Evolutionary conservation across 371 early-diverging fungal species (phyloP).

Genomic region (Mucor plumbeus): DNA sequence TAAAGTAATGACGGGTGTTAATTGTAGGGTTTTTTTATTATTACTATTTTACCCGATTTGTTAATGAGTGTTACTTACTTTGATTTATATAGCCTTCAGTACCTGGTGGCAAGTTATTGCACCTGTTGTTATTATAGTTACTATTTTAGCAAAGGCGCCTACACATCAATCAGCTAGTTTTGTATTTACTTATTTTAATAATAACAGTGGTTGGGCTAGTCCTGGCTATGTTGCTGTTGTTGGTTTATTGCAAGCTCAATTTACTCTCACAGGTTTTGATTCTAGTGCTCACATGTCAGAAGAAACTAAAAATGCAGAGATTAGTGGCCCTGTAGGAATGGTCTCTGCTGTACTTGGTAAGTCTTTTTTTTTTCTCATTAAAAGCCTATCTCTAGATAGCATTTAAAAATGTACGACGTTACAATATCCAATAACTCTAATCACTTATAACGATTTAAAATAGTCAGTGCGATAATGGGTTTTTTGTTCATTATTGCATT

Average conservation of each 20-base stretch:
- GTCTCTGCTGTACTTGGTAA: constrained; percentile 31
- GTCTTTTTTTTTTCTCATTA: background rate
- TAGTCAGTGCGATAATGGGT: constrained; percentile 46
- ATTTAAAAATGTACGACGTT: background rate
- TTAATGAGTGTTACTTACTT: background rate
- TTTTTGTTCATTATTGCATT: constrained; percentile 47
- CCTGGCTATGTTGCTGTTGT: constrained; percentile 36
- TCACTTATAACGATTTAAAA: background rate
- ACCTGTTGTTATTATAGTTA: constrained; percentile 38
- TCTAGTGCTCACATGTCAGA: constrained; percentile 75
- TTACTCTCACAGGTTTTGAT: constrained; percentile 63
- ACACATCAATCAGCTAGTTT: constrained; percentile 51
- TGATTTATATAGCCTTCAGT: constrained; percentile 28
- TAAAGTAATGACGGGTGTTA: constrained; percentile 52
- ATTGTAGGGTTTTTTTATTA: constrained; percentile 41
- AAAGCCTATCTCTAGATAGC: background rate
- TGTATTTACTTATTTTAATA: constrained; percentile 51
- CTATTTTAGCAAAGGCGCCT: constrained; percentile 41
- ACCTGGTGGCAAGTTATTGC: constrained; percentile 52
- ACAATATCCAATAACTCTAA: background rate
- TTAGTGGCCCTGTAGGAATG: constrained; percentile 56
- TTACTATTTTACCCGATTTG: background rate
- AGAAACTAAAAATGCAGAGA: constrained; percentile 67
- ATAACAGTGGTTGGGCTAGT: constrained; percentile 39
- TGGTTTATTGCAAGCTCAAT: constrained; percentile 46